A percentile compares a stretch with the other conserved stretches of the same genome.
Conservation (phyloP, 176 grass and related monocot species). For the Chloris gayana region DNA sequence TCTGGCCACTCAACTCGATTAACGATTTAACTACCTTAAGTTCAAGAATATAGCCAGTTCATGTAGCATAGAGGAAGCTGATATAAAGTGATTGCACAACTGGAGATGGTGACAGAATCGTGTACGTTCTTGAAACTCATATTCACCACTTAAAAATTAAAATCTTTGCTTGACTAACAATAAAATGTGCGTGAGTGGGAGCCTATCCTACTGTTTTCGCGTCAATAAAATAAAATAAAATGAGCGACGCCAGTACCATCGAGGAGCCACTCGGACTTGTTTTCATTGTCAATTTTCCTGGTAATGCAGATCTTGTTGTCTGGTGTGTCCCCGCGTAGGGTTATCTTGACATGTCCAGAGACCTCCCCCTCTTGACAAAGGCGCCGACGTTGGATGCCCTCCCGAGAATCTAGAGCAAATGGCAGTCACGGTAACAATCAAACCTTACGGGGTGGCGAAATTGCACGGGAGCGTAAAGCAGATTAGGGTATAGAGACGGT, state of each 20-base stretch:
- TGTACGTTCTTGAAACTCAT: not conserved
- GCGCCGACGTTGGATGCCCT: conserved; percentile 73
- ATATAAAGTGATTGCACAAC: not conserved
- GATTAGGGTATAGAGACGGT: not conserved
- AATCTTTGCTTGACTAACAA: not conserved
- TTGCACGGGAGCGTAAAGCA: not conserved
- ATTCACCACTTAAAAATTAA: not conserved
- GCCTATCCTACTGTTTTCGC: too few species aligned
- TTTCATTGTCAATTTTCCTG: conserved; percentile 77
- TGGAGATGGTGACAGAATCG: not conserved
- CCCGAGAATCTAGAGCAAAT: conserved; percentile 71
- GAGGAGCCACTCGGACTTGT: conserved; percentile 92
- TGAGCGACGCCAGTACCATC: conserved; percentile 47
- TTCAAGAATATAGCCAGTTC: not conserved
- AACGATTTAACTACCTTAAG: not conserved
- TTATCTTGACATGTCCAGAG: conserved; percentile 77
- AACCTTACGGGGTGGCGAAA: not conserved
- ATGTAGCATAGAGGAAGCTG: not conserved
- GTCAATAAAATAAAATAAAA: too few species aligned
- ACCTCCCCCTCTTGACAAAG: conserved; percentile 86
- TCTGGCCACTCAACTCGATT: not conserved
- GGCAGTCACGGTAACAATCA: not conserved
- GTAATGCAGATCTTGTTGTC: conserved; percentile 58
- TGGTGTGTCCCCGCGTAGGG: conserved; percentile 59
- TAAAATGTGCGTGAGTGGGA: not conserved